These are phyloP conservation scores for Lentinula sp. DNA, from an alignment of 768 basidiomycete genomes.

Conservation along the genomic window DNA sequence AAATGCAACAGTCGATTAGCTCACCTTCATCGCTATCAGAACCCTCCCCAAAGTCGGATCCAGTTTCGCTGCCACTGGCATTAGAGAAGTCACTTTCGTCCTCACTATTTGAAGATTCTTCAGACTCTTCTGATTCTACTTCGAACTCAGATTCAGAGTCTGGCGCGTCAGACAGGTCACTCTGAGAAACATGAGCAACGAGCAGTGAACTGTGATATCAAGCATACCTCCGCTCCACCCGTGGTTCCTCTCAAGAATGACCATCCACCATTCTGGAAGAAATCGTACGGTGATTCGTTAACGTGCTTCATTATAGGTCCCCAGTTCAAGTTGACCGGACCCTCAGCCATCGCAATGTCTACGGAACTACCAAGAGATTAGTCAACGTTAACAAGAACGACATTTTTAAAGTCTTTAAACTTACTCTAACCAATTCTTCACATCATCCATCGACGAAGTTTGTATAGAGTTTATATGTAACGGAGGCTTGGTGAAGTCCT, in stretches of 20 bases:
- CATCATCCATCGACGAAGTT: slow-evolving; percentile 84
- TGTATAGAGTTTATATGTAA: slow-evolving; percentile 97
- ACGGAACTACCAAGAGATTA: slow-evolving; percentile 63
- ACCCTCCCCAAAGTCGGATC: slow-evolving; percentile 53
- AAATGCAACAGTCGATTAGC: slow-evolving; percentile 12
- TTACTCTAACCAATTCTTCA: slow-evolving; percentile 99
- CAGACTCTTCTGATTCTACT: slow-evolving; percentile 48
- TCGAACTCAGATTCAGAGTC: slow-evolving; percentile 43
- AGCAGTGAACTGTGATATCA: neutral
- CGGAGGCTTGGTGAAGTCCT: slow-evolving; percentile 88
- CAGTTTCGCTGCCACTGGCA: slow-evolving; percentile 61
- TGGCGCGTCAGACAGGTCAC: slow-evolving; percentile 35
- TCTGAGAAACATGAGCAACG: slow-evolving; percentile 19
- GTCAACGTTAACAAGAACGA: neutral
- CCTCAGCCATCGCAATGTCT: slow-evolving; percentile 92
- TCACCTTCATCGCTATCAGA: slow-evolving; percentile 58
- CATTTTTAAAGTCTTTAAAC: slow-evolving; percentile 20
- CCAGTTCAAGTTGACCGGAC: slow-evolving; percentile 98
- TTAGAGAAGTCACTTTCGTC: slow-evolving; percentile 65
- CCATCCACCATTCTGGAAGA: slow-evolving; percentile 98
- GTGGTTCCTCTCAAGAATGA: slow-evolving; percentile 70
- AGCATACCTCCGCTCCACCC: slow-evolving; percentile 62
- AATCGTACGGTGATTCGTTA: slow-evolving; percentile 91
- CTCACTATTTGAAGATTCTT: slow-evolving; percentile 47
- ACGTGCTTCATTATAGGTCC: slow-evolving; percentile 98